phyloP scores from a whole-genome alignment of 768 basidiomycete species.

The Clathrus columnatus region DNA sequence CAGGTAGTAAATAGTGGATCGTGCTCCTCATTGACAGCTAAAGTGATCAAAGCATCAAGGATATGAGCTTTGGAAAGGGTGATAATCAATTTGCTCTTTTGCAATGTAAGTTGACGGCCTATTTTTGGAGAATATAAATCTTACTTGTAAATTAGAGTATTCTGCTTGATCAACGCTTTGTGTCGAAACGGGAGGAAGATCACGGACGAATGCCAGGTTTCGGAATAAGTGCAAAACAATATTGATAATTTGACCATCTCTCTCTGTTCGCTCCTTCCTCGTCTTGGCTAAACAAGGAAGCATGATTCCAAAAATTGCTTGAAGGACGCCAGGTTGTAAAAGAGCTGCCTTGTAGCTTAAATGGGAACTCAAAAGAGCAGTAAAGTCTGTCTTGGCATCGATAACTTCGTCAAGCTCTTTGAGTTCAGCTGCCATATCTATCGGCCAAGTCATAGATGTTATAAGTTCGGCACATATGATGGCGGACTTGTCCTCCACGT shows the following conservation, averaged over 20 bases:
- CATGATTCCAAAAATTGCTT: constrained; percentile 64
- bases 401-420: constrained; percentile 82
- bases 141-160: constrained; percentile 60
- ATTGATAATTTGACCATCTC: constrained; percentile 81
- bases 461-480: constrained; percentile 82
- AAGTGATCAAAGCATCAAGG: constrained; percentile 72
- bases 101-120: not conserved
- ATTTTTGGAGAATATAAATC: constrained; percentile 1
- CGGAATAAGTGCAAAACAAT: constrained; percentile 83
- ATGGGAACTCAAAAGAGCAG: constrained; percentile 72
- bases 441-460: constrained; percentile 98
- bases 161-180: constrained; percentile 74
- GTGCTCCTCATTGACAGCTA: constrained; percentile 67
- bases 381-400: constrained; percentile 82
- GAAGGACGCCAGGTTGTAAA: constrained; percentile 57
- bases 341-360: constrained; percentile 82
- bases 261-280: constrained; percentile 57
- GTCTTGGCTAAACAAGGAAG: constrained; percentile 71
- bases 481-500: constrained; percentile 74
- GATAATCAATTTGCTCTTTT: constrained; percentile 56
- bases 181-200: constrained; percentile 63
- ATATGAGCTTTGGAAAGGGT: constrained; percentile 63
- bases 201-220: constrained; percentile 92
- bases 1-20: constrained; percentile 77
- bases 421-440: constrained; percentile 89